A percentile compares a stretch with the other conserved stretches of the same genome.
Conservation (phyloP, 768 basidiomycete species). For the Hortiboletus flavorubellus region DNA sequence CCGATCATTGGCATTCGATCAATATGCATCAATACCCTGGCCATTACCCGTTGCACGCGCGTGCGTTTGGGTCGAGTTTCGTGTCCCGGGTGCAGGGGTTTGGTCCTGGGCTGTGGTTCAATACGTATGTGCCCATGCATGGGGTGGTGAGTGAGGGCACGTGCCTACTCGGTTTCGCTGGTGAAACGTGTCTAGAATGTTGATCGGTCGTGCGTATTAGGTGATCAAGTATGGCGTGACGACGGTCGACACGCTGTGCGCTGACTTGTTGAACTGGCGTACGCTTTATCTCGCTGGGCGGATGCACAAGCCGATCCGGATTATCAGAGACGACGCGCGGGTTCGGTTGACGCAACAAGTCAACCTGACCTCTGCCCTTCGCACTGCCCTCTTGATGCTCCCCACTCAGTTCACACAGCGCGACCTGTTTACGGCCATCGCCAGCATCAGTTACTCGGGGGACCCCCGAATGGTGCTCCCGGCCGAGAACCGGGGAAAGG, state of each 20-base stretch:
- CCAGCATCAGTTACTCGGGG: slow-evolving; percentile 81
- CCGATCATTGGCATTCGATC: slow-evolving; percentile 91
- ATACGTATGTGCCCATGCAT: slow-evolving; percentile 79
- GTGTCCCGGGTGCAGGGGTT: slow-evolving; percentile 75
- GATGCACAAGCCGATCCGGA: slow-evolving; percentile 95
- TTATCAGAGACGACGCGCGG: slow-evolving; percentile 89
- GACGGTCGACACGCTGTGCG: slow-evolving; percentile 83
- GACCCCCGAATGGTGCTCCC: slow-evolving; percentile 94
- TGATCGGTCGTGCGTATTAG: slow-evolving; percentile 36
- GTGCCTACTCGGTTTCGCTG: neutral
- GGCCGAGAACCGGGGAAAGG: slow-evolving; percentile 91
- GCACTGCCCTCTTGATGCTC: slow-evolving; percentile 84
- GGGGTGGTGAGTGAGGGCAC: slow-evolving; percentile 64
- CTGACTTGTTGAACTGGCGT: slow-evolving; percentile 90
- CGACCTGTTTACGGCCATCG: slow-evolving; percentile 81
- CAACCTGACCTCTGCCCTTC: slow-evolving; percentile 87
- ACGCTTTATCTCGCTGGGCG: slow-evolving; percentile 92
- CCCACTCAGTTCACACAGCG: slow-evolving; percentile 79
- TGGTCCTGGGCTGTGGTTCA: slow-evolving; percentile 93
- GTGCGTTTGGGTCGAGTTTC: slow-evolving; percentile 78
- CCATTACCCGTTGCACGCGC: slow-evolving; percentile 89
- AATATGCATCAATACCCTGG: slow-evolving; percentile 90
- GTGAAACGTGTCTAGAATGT: too few species aligned
- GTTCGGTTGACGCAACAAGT: slow-evolving; percentile 91
- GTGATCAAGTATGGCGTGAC: slow-evolving; percentile 97